These are phyloP conservation scores for Neurospora cerealis DNA, from an alignment of 495 filamentous ascomycete genomes.

Conservation along the genomic window DNA sequence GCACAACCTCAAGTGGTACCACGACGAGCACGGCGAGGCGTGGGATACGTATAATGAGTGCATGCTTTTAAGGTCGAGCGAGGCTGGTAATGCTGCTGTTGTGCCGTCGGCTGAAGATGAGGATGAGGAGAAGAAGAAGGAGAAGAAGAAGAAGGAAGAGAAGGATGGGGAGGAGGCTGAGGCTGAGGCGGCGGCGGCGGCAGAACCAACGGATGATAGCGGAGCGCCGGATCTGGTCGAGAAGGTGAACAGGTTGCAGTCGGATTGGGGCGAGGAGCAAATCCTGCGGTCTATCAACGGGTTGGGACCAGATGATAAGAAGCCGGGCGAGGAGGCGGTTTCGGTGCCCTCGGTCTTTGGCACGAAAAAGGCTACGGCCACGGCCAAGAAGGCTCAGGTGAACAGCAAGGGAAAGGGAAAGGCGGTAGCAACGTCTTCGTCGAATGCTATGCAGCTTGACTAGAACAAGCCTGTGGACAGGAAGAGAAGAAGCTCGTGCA, in stretches of 20 bases:
- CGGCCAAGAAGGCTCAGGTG: not conserved
- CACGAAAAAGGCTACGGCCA: not conserved
- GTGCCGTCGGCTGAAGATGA: not conserved
- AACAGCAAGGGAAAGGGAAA: conserved; percentile 18
- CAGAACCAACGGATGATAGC: conserved; percentile 7
- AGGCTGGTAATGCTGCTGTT: not conserved
- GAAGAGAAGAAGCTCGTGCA: not conserved
- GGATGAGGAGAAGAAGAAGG: not conserved
- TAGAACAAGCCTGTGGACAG: not conserved
- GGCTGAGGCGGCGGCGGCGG: conserved; percentile 14
- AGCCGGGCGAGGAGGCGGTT: conserved; percentile 17
- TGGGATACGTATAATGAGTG: conserved; percentile 35
- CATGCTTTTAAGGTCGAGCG: conserved; percentile 20
- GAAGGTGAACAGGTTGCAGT: conserved; percentile 17
- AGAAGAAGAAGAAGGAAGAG: conserved; percentile 9
- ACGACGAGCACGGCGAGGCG: conserved; percentile 32
- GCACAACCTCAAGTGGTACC: conserved; percentile 31
- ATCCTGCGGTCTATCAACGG: conserved; percentile 30
- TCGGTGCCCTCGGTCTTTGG: not conserved
- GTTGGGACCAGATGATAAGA: conserved; percentile 17
- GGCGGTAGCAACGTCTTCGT: conserved; percentile 5
- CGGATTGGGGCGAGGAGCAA: conserved; percentile 30
- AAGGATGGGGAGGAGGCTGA: conserved; percentile 26
- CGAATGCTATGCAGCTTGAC: conserved; percentile 8
- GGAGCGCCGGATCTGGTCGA: conserved; percentile 16